Conservation (phyloP, 306 rosid genomes). For the Comarum palustre region DNA sequence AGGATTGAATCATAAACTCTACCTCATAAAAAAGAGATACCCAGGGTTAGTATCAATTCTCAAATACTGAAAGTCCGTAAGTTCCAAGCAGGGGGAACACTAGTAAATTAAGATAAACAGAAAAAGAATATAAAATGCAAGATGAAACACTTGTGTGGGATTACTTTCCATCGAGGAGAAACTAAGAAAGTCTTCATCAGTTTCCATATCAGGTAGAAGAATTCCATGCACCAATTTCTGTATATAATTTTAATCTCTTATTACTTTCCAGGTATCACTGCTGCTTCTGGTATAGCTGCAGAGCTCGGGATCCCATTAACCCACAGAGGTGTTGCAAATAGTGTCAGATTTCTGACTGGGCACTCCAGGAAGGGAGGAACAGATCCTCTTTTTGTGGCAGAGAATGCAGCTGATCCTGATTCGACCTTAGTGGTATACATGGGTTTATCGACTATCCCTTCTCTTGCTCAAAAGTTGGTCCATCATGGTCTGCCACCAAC, state of each 20-base stretch:
- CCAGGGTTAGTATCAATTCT: not conserved
- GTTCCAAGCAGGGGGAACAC: not conserved
- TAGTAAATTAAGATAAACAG: not conserved
- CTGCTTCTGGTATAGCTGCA: conserved; percentile 96
- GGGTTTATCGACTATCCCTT: conserved; percentile 92
- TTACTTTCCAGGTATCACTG: conserved; percentile 71
- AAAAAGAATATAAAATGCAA: not conserved
- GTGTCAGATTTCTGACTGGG: conserved; percentile 85
- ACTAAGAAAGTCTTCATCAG: not conserved
- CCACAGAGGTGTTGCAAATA: conserved; percentile 77
- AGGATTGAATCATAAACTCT: not conserved
- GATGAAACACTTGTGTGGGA: not conserved
- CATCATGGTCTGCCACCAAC: conserved; percentile 68
- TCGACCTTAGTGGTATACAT: conserved; percentile 88
- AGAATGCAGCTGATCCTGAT: conserved; percentile 85
- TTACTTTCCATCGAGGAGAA: not conserved
- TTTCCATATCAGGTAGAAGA: not conserved
- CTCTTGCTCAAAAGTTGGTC: conserved; percentile 78
- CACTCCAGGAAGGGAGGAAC: conserved; percentile 91
- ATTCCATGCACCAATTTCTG: not conserved
- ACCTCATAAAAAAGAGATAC: not conserved
- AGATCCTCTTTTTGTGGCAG: conserved; percentile 84
- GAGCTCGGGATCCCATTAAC: conserved; percentile 87
- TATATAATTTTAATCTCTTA: not conserved
- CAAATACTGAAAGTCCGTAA: not conserved